Evolutionary conservation across 169 alveolate species (phyloP).

Genomic region (Eimeria sp.): DNA sequence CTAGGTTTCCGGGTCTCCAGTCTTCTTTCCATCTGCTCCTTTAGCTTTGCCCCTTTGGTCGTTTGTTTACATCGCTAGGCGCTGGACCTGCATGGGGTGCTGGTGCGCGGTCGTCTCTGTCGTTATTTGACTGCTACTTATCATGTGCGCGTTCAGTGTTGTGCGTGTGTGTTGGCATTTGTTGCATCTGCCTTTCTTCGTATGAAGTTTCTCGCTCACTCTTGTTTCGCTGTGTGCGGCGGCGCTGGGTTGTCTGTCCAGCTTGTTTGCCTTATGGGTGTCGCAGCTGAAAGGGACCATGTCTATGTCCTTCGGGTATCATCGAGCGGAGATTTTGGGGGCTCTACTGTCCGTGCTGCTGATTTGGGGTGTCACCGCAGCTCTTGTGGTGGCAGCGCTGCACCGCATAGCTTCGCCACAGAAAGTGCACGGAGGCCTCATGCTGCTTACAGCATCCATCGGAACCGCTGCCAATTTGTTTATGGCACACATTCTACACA

Average conservation of each 20-base stretch:
- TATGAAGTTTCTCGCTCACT: background rate
- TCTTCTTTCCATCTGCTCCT: background rate
- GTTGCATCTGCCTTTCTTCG: background rate
- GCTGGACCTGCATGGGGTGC: background rate
- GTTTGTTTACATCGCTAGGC: background rate
- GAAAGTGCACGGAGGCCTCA: constrained; percentile 94
- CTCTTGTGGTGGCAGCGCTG: constrained; percentile 96
- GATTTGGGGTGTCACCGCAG: constrained; percentile 96
- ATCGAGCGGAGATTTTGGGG: constrained; percentile 98
- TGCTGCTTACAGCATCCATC: constrained; percentile 96
- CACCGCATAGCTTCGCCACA: constrained; percentile 92
- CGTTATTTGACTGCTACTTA: background rate
- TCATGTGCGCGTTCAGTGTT: background rate
- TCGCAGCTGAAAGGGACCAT: constrained; percentile 93
- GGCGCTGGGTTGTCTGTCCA: constrained; percentile 81
- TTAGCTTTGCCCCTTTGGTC: background rate
- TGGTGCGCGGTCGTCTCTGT: background rate
- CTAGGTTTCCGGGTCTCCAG: background rate
- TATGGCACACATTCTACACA: constrained; percentile 93
- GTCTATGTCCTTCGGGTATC: constrained; percentile 96
- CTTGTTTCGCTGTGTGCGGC: background rate
- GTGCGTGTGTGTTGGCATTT: background rate
- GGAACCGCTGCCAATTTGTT: constrained; percentile 96
- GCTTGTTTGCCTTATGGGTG: constrained; percentile 94
- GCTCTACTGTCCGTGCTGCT: constrained; percentile 95